Base-by-base conservation (phyloP, 371 early-diverging fungal genomes). In the Actinomortierella ambigua region DNA sequence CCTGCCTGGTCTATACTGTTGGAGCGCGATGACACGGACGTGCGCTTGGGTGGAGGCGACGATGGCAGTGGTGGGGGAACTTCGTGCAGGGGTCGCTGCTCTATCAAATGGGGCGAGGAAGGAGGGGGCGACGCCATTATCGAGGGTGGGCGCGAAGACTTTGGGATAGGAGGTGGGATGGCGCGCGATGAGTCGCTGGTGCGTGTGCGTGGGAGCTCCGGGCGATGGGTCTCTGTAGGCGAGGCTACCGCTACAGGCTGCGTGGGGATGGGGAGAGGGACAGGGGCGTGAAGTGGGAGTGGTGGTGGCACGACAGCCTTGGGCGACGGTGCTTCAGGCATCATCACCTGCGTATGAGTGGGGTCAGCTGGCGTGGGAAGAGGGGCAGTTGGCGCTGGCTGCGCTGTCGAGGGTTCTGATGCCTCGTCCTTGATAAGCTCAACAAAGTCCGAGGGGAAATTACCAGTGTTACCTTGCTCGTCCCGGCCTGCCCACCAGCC, bases 401-500 rank as follows among this genome's bases (percentile, higher is more conserved):
- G 20, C 24, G 44, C 23, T 28, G 77, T 69, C 23, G 83, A 79
- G 6, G 79, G 78, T 5, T 76, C 75, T 9, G 65, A 51, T 15
- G 48, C 34, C 22, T 84, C 76, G 42, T 83, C 77, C 51, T 79
- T 81, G 57, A 87, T 69, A 59, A 82, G 83, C 63, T 85, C 79
- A 7, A 87, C 85, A 77, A 82, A 85, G 52, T 83, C 82, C 47
- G 78, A 77, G 13, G 87, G 87, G 50, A 87, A 87, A 22, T 85
- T 77, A 24, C 87, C 87, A 1, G 50, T 55, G 15, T 80, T 71
- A n/a, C 87, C 87, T 42, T 81, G 76, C 34, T 87, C 86, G 23
- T 85, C 83, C 51, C 55, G 77, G 27, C 87, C 87, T 47, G 68
- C 75, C 86, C 85, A 87, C 87, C 87, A 87, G 15, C 84, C 87